These are phyloP conservation scores for Lotmaria passim DNA, from an alignment of 208 protist genomes.

Conservation along the genomic window DNA sequence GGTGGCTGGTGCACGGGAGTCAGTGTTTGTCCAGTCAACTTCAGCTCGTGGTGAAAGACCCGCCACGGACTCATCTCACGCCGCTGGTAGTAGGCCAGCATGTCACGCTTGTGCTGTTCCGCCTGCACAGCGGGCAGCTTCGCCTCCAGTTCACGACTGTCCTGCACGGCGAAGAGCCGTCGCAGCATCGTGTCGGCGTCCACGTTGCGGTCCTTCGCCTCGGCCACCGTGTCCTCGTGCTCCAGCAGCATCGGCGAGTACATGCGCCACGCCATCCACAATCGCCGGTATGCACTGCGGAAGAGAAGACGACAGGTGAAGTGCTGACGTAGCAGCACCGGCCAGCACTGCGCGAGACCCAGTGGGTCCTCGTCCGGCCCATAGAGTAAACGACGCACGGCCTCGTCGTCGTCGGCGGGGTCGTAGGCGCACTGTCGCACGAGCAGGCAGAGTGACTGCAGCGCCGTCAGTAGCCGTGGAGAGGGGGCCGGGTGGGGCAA, in stretches of 20 bases:
- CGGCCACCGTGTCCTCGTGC: conserved; percentile 39
- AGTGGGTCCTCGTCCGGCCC: conserved; percentile 24
- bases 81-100: conserved; percentile 46
- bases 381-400: background rate
- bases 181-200: conserved; percentile 25
- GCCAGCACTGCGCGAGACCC: conserved; percentile 30
- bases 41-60: conserved; percentile 49
- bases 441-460: conserved; percentile 25
- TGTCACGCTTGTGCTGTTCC: conserved; percentile 21
- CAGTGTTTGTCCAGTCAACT: conserved; percentile 1
- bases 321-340: conserved; percentile 40
- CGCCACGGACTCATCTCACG: conserved; percentile 54
- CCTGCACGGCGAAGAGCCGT: conserved; percentile 17
- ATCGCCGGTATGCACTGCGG: conserved; percentile 40
- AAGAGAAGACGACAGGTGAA: conserved; percentile 64
- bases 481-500: conserved; percentile 33
- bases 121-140: background rate
- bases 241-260: conserved; percentile 50
- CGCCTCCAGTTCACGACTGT: background rate
- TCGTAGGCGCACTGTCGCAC: conserved; percentile 27
- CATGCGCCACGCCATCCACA: conserved; percentile 59
- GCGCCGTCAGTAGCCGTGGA: conserved; percentile 26
- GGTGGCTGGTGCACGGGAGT: too few species aligned
- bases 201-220: conserved; percentile 45
- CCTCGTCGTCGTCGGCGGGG: conserved; percentile 8